phyloP scores from a whole-genome alignment of 1,284 basidiomycete species.

The Marasmius fiardii region DNA sequence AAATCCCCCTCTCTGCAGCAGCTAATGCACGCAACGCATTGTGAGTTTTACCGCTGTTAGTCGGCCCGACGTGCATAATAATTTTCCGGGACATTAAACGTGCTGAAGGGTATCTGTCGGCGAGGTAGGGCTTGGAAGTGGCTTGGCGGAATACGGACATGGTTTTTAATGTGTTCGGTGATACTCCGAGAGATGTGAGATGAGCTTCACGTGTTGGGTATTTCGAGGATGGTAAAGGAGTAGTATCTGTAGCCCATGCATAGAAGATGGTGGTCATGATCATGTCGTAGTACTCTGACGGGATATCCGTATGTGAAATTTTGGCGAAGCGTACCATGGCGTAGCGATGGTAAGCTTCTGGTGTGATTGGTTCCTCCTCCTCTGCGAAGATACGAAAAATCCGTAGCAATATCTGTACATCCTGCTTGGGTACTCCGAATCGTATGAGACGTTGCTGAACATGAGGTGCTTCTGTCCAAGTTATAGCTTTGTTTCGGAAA shows the following conservation, averaged over 20 bases:
- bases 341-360: conserved; percentile 30
- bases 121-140: conserved; percentile 22
- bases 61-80: conserved; percentile 96
- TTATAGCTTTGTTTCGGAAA: conserved; percentile 25
- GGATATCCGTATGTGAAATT: conserved; percentile 12
- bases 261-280: conserved; percentile 43
- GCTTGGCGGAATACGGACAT: conserved; percentile 25
- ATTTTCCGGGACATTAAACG: conserved; percentile 66
- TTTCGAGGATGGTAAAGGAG: conserved; percentile 8
- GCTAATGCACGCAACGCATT: conserved; percentile 88
- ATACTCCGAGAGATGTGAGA: background rate
- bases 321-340: conserved; percentile 31
- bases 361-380: conserved; percentile 29
- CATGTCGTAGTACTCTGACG: conserved; percentile 21
- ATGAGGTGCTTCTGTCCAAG: conserved; percentile 24
- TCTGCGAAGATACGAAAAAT: conserved; percentile 32
- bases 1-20: conserved; percentile 71
- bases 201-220: background rate
- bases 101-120: conserved; percentile 36
- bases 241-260: conserved; percentile 43
- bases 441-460: conserved; percentile 31
- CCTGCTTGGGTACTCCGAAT: conserved; percentile 39
- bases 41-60: conserved; percentile 97
- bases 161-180: conserved; percentile 17
- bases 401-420: conserved; percentile 32